Evolutionary conservation across 2,329 filamentous ascomycete species (phyloP).

Genomic region (Colletotrichum salicis): DNA sequence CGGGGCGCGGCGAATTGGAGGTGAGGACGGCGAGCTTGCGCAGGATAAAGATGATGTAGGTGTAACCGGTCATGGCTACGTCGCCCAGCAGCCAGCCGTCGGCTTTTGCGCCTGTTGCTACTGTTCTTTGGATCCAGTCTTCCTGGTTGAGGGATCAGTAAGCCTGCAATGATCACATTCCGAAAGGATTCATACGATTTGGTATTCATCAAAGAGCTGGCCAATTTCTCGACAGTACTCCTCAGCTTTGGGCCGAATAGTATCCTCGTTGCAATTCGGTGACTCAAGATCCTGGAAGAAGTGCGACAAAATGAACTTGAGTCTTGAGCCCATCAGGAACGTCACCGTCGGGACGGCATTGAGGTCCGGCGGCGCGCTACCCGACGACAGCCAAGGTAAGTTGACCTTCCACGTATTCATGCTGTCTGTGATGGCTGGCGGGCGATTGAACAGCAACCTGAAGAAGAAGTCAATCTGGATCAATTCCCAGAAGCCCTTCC

Average conservation of each 20-base stretch:
- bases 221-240: conserved; percentile 42
- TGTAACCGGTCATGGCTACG: conserved; percentile 44
- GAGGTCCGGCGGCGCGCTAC: conserved; percentile 26
- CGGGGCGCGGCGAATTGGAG: conserved; percentile 41
- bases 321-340: conserved; percentile 43
- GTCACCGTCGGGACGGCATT: conserved; percentile 40
- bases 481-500: conserved; percentile 46
- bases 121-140: conserved; percentile 39
- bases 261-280: conserved; percentile 26
- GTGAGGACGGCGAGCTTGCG: conserved; percentile 38
- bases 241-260: conserved; percentile 42
- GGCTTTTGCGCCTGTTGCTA: conserved; percentile 37
- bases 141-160: conserved; percentile 30
- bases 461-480: conserved; percentile 46
- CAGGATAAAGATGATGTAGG: conserved; percentile 47
- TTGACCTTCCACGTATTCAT: conserved; percentile 44
- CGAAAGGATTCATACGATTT: conserved; percentile 19
- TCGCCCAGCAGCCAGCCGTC: conserved; percentile 42
- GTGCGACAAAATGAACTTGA: conserved; percentile 43
- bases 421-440: conserved; percentile 41
- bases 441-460: conserved; percentile 44
- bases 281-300: conserved; percentile 40
- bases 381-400: conserved; percentile 43
- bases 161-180: no score
- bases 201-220: conserved; percentile 43